Conservation (phyloP, 1,139 yeast species). For the Wickerhamomyces sp. region DNA sequence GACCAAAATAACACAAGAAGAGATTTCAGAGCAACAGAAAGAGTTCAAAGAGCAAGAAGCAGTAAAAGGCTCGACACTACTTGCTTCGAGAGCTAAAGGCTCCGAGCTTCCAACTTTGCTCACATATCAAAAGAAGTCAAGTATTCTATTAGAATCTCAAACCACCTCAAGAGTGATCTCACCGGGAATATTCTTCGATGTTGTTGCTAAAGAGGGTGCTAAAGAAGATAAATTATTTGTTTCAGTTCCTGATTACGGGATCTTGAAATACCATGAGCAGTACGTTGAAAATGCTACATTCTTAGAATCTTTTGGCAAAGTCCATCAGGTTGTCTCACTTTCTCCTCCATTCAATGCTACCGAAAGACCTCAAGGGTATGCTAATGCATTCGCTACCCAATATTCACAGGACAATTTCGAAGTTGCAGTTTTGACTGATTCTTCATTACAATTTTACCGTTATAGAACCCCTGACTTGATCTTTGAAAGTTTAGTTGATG, state of each 20-base stretch:
- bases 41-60: slow-evolving; percentile 36
- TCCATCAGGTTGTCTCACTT: slow-evolving; percentile 70
- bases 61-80: slow-evolving; percentile 24
- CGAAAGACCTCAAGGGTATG: slow-evolving; percentile 69
- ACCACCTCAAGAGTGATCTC: slow-evolving; percentile 53
- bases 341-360: slow-evolving; percentile 72
- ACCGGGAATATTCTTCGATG: slow-evolving; percentile 76
- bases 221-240: slow-evolving; percentile 50
- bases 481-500: slow-evolving; percentile 64
- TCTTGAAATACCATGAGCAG: slow-evolving; percentile 64
- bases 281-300: slow-evolving; percentile 82
- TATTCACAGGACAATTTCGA: slow-evolving; percentile 59
- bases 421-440: slow-evolving; percentile 77
- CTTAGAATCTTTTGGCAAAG: slow-evolving; percentile 55
- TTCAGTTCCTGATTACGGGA: slow-evolving; percentile 80
- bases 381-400: slow-evolving; percentile 83
- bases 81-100: slow-evolving; percentile 8
- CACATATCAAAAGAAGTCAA: slow-evolving; percentile 38
- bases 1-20: slow-evolving; percentile 54
- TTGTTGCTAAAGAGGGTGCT: slow-evolving; percentile 30
- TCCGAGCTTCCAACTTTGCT: slow-evolving; percentile 26
- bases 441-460: slow-evolving; percentile 72
- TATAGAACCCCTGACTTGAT: slow-evolving; percentile 78
- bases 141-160: slow-evolving; percentile 36
- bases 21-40: slow-evolving; percentile 42